phyloP scores from a whole-genome alignment of 169 alveolate genomes.

The Plasmodium adleri region DNA sequence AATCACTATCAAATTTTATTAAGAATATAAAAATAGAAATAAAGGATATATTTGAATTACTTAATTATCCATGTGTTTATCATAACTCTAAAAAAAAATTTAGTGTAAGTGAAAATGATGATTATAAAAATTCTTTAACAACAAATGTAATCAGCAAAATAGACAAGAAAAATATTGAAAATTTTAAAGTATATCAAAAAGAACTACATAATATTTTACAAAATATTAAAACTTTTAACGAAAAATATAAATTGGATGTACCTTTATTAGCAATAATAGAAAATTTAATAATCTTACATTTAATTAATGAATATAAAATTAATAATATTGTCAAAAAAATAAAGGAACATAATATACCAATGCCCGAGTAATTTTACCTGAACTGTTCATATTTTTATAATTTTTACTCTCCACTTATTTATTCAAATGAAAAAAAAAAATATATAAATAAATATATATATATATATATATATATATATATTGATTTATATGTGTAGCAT shows the following conservation, averaged over 20 bases:
- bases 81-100: conserved; percentile 69
- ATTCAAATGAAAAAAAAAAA: background rate
- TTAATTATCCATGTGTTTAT: conserved; percentile 76
- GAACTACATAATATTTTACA: conserved; percentile 52
- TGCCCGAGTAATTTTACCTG: conserved; percentile 38
- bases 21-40: conserved; percentile 73
- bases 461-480: background rate
- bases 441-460: background rate
- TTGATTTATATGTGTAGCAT: background rate
- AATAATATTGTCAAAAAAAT: conserved; percentile 60
- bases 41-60: conserved; percentile 72
- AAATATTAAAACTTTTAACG: conserved; percentile 35
- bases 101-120: conserved; percentile 65
- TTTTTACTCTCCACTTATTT: background rate
- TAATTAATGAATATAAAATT: conserved; percentile 71
- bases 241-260: conserved; percentile 67
- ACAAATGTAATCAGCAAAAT: conserved; percentile 70
- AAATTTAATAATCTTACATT: conserved; percentile 54
- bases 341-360: conserved; percentile 63
- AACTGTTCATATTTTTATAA: no score
- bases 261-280: conserved; percentile 55
- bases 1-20: conserved; percentile 66
- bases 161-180: conserved; percentile 68
- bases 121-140: conserved; percentile 12
- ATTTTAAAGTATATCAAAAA: conserved; percentile 44